These are phyloP conservation scores for Botryotinia convoluta DNA, from an alignment of 2,329 filamentous ascomycete species.

Conservation along the genomic window DNA sequence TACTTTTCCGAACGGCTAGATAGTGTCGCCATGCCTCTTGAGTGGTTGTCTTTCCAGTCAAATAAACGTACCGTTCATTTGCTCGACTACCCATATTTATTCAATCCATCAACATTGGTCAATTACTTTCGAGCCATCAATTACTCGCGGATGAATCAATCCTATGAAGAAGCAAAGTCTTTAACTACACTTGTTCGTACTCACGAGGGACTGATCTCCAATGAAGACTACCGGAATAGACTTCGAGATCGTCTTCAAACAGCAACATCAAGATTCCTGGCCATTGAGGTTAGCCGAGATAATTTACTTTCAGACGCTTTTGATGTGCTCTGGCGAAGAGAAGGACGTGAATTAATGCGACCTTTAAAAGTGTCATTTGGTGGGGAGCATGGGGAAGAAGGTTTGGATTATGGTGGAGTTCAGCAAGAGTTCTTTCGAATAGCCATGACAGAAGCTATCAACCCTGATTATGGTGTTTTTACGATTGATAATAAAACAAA, in stretches of 20 bases:
- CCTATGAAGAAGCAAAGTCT: slow-evolving; percentile 67
- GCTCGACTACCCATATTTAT: slow-evolving; percentile 77
- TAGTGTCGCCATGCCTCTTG: slow-evolving; percentile 67
- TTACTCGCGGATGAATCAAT: slow-evolving; percentile 78
- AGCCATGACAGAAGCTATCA: slow-evolving; percentile 74
- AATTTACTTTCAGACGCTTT: slow-evolving; percentile 71
- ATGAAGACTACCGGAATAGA: slow-evolving; percentile 57
- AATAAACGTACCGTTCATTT: slow-evolving; percentile 69
- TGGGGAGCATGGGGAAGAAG: slow-evolving; percentile 78
- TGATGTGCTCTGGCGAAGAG: slow-evolving; percentile 84
- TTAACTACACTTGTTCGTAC: slow-evolving; percentile 54
- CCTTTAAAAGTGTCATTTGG: slow-evolving; percentile 88
- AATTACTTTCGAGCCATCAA: slow-evolving; percentile 87
- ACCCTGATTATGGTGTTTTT: slow-evolving; percentile 77
- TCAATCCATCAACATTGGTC: slow-evolving; percentile 68
- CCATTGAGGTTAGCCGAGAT: slow-evolving; percentile 66
- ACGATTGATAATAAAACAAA: slow-evolving; percentile 71
- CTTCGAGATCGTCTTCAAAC: slow-evolving; percentile 62
- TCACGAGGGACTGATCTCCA: slow-evolving; percentile 53
- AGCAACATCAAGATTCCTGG: slow-evolving; percentile 67
- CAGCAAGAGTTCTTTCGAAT: slow-evolving; percentile 95
- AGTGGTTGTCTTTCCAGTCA: slow-evolving; percentile 62
- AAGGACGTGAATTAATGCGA: slow-evolving; percentile 76
- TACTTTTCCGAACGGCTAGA: slow-evolving; percentile 77
- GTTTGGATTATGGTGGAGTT: slow-evolving; percentile 89